These are phyloP conservation scores for Sideroxylon spinosum DNA, from an alignment of 179 eudicot species.

Conservation along the genomic window DNA sequence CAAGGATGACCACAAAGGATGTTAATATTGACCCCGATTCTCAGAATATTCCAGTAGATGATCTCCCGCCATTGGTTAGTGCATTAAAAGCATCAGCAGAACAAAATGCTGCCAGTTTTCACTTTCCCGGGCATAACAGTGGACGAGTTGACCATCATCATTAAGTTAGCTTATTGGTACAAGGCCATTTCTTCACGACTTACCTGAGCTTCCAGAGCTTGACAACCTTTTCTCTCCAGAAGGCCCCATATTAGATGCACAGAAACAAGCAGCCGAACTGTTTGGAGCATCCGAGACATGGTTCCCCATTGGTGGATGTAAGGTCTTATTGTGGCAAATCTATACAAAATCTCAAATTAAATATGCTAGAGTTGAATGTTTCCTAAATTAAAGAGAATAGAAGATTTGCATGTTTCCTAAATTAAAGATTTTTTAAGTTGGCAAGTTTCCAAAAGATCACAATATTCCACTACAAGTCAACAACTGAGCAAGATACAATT, in stretches of 20 bases:
- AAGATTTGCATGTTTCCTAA: too few species aligned
- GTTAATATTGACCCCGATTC: neutral
- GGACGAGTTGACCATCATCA: slow-evolving; percentile 76
- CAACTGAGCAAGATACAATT: too few species aligned
- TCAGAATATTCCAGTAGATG: slow-evolving; percentile 18
- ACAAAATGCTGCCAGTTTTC: slow-evolving; percentile 74
- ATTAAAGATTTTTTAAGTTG: too few species aligned
- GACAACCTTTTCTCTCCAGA: slow-evolving; percentile 76
- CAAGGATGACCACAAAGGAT: slow-evolving; percentile 14
- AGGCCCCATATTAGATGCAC: slow-evolving; percentile 72
- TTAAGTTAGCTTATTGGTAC: slow-evolving; percentile 59
- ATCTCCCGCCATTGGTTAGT: slow-evolving; percentile 54
- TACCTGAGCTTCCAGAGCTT: slow-evolving; percentile 79
- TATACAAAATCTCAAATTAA: too few species aligned
- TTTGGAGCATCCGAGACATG: slow-evolving; percentile 88
- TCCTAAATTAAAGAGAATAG: too few species aligned
- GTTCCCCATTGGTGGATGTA: slow-evolving; percentile 97
- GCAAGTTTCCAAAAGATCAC: too few species aligned
- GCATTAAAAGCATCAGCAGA: slow-evolving; percentile 72
- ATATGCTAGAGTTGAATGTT: too few species aligned
- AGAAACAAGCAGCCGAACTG: slow-evolving; percentile 63
- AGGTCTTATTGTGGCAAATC: too few species aligned
- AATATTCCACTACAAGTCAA: too few species aligned
- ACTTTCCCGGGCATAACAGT: slow-evolving; percentile 92
- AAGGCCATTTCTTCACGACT: slow-evolving; percentile 59